Percentiles rank a stretch among this genome's conserved stretches.
Evolutionary conservation across 768 basidiomycete species (phyloP).

Genomic region (Galerina marginata): DNA sequence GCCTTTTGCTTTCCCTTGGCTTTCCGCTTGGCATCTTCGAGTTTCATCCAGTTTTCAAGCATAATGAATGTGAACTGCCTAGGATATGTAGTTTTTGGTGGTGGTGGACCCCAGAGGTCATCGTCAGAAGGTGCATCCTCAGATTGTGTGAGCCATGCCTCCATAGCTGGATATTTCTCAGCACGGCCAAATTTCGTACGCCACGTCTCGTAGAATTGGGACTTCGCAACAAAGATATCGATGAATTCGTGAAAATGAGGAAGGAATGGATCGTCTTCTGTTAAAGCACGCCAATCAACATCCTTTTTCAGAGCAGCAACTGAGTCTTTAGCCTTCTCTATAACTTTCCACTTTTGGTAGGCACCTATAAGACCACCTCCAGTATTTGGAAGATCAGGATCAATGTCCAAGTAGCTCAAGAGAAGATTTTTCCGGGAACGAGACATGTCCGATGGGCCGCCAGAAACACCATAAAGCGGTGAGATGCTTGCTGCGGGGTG

Average conservation of each 20-base stretch:
- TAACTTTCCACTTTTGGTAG: too few species aligned
- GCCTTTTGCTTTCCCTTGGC: too few species aligned
- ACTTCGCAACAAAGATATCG: not conserved
- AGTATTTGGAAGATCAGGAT: too few species aligned
- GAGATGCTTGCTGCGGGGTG: too few species aligned
- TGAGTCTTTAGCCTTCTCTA: not conserved
- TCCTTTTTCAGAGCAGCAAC: not conserved
- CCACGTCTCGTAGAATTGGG: not conserved
- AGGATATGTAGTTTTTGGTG: not conserved
- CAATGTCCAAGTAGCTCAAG: too few species aligned
- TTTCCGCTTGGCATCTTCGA: too few species aligned
- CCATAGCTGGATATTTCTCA: not conserved
- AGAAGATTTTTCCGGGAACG: too few species aligned
- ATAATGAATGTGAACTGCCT: not conserved
- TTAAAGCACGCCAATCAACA: not conserved
- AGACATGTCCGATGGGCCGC: too few species aligned
- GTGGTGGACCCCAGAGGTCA: not conserved
- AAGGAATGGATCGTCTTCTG: not conserved
- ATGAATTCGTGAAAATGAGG: not conserved
- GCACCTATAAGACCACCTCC: too few species aligned
- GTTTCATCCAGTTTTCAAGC: too few species aligned
- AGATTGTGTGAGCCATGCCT: not conserved
- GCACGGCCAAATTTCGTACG: not conserved
- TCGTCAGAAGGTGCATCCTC: not conserved
- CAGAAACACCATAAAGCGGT: too few species aligned